phyloP scores from a whole-genome alignment of 305 asterid genomes.

The Solanum aculeatissimum region DNA sequence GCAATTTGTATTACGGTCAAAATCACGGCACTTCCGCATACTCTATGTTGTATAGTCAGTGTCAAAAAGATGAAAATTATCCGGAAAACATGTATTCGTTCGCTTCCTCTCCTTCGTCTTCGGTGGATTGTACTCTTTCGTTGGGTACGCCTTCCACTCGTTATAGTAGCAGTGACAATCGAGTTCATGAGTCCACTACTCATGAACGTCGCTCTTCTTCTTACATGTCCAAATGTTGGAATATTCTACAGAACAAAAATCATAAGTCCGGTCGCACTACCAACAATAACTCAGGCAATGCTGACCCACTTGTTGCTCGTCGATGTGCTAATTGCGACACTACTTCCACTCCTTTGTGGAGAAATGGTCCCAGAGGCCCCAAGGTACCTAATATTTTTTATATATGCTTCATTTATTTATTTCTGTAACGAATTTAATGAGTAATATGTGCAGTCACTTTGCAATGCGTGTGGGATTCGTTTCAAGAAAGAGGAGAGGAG shows the following conservation, averaged over 20 bases:
- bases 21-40: conserved; percentile 1
- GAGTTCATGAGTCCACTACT: neutral
- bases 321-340: conserved; percentile 98
- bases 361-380: conserved; percentile 96
- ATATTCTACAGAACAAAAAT: conserved; percentile 44
- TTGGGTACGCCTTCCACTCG: conserved; percentile 76
- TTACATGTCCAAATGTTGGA: conserved; percentile 55
- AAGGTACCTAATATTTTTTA: conserved; percentile 35
- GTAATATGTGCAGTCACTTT: conserved; percentile 51
- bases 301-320: conserved; percentile 58
- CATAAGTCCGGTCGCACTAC: conserved; percentile 31
- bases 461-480: conserved; percentile 97
- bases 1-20: conserved; percentile 13
- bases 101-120: conserved; percentile 16
- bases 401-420: neutral
- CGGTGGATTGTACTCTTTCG: conserved; percentile 70
- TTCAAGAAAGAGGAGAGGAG: conserved; percentile 92
- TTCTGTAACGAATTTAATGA: neutral
- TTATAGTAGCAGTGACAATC: conserved; percentile 2
- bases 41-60: conserved; percentile 16
- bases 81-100: conserved; percentile 8
- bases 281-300: neutral
- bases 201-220: conserved; percentile 36
- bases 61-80: conserved; percentile 7
- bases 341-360: conserved; percentile 93